Base-by-base conservation (phyloP, 441 rosid genomes). In the Monsonia emarginata region DNA sequence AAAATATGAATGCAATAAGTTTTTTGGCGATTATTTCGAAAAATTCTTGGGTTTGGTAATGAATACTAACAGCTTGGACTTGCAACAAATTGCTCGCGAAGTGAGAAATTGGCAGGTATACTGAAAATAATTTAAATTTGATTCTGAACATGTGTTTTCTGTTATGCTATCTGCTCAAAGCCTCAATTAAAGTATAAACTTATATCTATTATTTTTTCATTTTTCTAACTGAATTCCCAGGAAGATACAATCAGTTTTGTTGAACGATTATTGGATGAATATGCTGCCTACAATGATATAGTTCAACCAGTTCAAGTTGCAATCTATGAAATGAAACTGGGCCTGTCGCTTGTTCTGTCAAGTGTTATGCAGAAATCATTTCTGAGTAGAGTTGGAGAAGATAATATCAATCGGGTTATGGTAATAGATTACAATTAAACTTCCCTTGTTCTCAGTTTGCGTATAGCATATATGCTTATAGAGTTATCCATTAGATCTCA, bases 221-320 rank as follows among this genome's bases (percentile, higher is more conserved):
- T 25, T 66, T 6, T 60, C 56, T 66, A 50, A 72, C 72, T 75
- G 78, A 59, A 50, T 70, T 78, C 66, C 63, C 85, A 92, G 96
- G 89, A 82, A 80, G 91, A 90, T 21, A 88, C 99, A 59, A 75
- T 78, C 65, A 73, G 83, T 58, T 89, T 91, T 65, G 74, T 88
- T 61, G 79, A 86, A 59, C 86, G 81, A 64, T 70, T 94, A 67
- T 82, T 91, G 63, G 78, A 64, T 58, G 94, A 86, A 61, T 89
- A 91, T 69, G 54, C 76, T 4, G 96, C 87, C 46, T 91, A 86
- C 71, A 66, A 75, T 72, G 99, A 94, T 79, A 66, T 91, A 71
- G 82, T 82, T 67, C 96, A 86, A 72, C 99, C 99, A 74, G 73
- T 91, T 79, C 99, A 89, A 82, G 97, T 94, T 69, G 91, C 97